Evolutionary conservation across 352 stramenopile genomes (phyloP).

Genomic region (Globisporangium polare): DNA sequence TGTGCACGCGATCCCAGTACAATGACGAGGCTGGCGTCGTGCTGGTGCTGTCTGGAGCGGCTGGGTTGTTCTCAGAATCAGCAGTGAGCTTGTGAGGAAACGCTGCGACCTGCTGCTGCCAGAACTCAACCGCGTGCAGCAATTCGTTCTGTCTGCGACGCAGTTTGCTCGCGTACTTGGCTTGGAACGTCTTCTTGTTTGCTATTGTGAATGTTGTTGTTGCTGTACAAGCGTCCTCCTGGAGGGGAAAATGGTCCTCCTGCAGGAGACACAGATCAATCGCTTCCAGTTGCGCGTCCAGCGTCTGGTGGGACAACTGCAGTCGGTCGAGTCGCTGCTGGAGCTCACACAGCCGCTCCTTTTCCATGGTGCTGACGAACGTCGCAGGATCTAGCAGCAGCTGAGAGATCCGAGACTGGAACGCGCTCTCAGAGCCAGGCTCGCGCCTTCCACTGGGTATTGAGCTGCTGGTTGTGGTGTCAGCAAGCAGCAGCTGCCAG

Average conservation of each 20-base stretch:
- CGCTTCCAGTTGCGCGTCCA: constrained; percentile 30
- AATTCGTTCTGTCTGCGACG: constrained; percentile 24
- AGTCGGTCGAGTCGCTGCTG: constrained; percentile 24
- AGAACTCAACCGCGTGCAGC: constrained; percentile 19
- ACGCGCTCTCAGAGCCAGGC: background rate
- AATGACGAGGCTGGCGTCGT: background rate
- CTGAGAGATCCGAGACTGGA: constrained; percentile 9
- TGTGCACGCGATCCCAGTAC: constrained; percentile 24
- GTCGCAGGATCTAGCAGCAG: constrained; percentile 1
- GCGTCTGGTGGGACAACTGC: constrained; percentile 9
- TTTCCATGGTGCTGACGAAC: constrained; percentile 7
- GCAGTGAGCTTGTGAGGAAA: background rate
- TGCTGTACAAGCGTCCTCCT: background rate
- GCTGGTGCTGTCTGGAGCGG: background rate
- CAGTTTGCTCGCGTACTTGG: constrained; percentile 33
- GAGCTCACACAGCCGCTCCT: constrained; percentile 18
- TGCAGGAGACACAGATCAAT: constrained; percentile 32
- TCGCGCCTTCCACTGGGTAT: background rate
- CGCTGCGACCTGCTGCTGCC: constrained; percentile 26
- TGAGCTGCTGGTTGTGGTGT: background rate
- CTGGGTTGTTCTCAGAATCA: background rate
- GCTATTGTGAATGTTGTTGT: constrained; percentile 12
- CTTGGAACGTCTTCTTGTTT: constrained; percentile 20
- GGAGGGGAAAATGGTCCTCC: constrained; percentile 17
- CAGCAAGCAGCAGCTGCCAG: constrained; percentile 24